Evolutionary conservation across 2,329 filamentous ascomycete genomes (phyloP), one percentile per base, ranked within the genome.

Genomic region (Cladosporium sp.): DNA sequence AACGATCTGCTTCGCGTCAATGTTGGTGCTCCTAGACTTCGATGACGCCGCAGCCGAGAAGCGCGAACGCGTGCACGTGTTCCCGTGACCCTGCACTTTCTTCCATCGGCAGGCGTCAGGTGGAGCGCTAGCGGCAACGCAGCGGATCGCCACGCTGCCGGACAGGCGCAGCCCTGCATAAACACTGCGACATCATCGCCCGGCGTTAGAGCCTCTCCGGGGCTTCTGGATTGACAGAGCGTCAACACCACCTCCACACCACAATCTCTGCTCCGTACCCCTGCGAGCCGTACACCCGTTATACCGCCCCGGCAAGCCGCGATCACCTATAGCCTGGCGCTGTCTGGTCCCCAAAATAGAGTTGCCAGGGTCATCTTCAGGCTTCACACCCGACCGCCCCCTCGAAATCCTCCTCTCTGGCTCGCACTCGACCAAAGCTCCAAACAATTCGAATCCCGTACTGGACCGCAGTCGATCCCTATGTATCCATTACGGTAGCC

Each of bases 401-500:
- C 44, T 46, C 44, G 44, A 11, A 28, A 28, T 28, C 22, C 22
- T 28, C 22, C 22, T 5, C 22, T 5, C 22, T 28, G 22, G 22
- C 22, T 28, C 22, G 22, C 34, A 11, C 18, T 22, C 19, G 33
- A 46, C 35, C 31, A 37, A 42, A 35, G 11, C 35, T 33, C 16
- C 16, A 49, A 33, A 38, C 35, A 38, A 13, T 14, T 10, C 35
- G 22, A 33, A 35, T 45, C 38, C 10, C 38, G 35, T 58, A 55
- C 13, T 58, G 52, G 4, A 58, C 54, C 3, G 7, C 37, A 7
- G n/a, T 19, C 19, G 42, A 43, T 43, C 42, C 28, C 38, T 49
- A 49, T 49, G 46, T 49, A 49, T 49, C 33, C 46, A 38, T 18
- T 28, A 42, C 46, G 46, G 55, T 58, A 28, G 56, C 59, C 54